Percentiles rank a stretch among this genome's conserved stretches.
Conservation (phyloP, 225 moss, liverwort and hornwort genomes). For the Pseudisothecium myosuroides region DNA sequence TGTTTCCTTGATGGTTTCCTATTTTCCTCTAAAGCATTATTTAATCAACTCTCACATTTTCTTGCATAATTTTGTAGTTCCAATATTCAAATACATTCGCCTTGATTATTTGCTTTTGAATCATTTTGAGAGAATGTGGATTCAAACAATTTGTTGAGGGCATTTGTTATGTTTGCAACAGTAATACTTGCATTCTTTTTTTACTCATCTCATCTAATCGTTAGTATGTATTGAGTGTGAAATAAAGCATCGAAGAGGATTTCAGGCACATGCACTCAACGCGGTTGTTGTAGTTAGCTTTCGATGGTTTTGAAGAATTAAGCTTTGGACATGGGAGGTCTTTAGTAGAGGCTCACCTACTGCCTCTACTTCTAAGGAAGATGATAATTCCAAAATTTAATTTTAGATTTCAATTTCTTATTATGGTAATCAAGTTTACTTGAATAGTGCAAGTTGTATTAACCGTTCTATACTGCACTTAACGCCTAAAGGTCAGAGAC, state of each 20-base stretch:
- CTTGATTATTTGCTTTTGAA: not conserved
- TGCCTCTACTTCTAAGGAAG: fast-evolving
- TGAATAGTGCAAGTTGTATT: no score
- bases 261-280: fast-evolving
- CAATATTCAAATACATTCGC: fast-evolving
- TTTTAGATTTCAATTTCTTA: not conserved
- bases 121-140: fast-evolving
- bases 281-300: fast-evolving
- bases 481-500: no score
- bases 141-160: not conserved
- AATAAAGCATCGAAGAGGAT: fast-evolving
- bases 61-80: fast-evolving
- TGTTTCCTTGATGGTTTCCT: not conserved
- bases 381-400: not conserved
- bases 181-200: not conserved
- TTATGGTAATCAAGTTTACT: not conserved
- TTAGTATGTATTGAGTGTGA: no score
- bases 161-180: not conserved
- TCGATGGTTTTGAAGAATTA: fast-evolving
- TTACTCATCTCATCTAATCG: fast-evolving
- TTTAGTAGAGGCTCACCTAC: not conserved
- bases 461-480: not conserved
- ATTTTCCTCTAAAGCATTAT: fast-evolving
- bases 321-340: not conserved
- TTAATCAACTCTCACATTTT: not conserved